Evolutionary conservation across 306 rosid species (phyloP), one percentile per base, ranked within the genome.

Genomic region (Castanea mollissima): DNA sequence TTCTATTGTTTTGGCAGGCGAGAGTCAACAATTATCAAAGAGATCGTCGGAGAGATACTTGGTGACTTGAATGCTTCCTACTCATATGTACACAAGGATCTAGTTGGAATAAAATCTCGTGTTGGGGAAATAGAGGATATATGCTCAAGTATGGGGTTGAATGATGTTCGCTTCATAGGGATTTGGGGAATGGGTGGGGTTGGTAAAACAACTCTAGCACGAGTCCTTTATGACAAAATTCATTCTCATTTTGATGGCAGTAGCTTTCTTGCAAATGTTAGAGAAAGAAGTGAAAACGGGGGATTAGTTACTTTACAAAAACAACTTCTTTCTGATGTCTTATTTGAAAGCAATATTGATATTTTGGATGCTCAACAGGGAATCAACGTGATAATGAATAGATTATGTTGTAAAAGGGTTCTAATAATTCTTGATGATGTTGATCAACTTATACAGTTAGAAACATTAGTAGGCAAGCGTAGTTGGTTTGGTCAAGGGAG

Each of bases 171-270:
- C 0, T 21, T 80, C 1, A 29, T 63, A 1, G 78, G 83, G 21
- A 62, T 82, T 49, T 76, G 67, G 27, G 85, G 82, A 0, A 82
- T 82, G 81, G 81, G 85, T 16, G 85, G 81, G 51, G 12, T 34
- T 25, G 85, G 81, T 0, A 82, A 82, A 64, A 71, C 85, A 35
- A 76, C 81, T 4, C 5, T 76, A 1, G 85, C 85, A 4, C 72
- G 64, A 52, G 78, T 81, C 31, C 35, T 76, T 7, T 70, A 76
- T 67, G 73, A 82, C 16, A 15, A 64, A 14, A 5, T 77, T 65
- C 23, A 10, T 5, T 55, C 32, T 13, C 29, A 2, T 4, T 82
- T 82, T 27, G 52, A 64, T n/a, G 76, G 62, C 0, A 20, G 0
- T 20, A 64, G 75, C 46, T 82, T 82, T n/a, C 81, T 82, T 29